Conservation (phyloP, 768 basidiomycete species). For the Tubosaeta brunneosetosa region DNA sequence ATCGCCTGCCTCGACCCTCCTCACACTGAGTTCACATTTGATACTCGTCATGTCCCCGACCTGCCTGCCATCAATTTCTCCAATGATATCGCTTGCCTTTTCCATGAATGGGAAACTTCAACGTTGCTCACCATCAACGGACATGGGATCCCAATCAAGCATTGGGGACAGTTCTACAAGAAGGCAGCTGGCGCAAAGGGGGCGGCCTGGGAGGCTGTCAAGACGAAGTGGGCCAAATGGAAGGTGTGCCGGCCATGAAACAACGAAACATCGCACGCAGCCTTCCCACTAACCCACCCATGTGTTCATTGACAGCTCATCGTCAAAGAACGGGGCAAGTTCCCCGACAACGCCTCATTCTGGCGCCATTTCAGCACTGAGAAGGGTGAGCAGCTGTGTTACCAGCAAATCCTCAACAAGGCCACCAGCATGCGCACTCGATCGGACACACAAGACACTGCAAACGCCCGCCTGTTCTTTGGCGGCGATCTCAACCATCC, state of each 20-base stretch:
- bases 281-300: no score
- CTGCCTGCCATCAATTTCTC: slow-evolving; percentile 2
- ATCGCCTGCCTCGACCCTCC: not conserved
- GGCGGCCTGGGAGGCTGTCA: slow-evolving; percentile 10
- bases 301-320: not conserved
- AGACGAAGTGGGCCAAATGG: slow-evolving; percentile 14
- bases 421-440: not conserved
- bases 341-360: not conserved
- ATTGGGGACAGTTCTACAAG: slow-evolving; percentile 9
- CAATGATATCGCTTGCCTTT: not conserved
- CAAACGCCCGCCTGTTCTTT: not conserved
- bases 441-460: not conserved
- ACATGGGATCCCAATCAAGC: slow-evolving; percentile 7
- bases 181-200: not conserved
- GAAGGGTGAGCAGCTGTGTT: not conserved
- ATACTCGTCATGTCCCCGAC: not conserved
- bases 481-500: not conserved
- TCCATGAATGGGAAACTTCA: not conserved
- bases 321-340: not conserved
- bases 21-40: not conserved
- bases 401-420: not conserved
- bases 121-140: not conserved
- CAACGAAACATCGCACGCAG: no score
- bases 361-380: not conserved
- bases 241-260: slow-evolving; percentile 9